Base-by-base conservation (phyloP, 2,329 filamentous ascomycete genomes). In the Exophiala oligosperma region DNA sequence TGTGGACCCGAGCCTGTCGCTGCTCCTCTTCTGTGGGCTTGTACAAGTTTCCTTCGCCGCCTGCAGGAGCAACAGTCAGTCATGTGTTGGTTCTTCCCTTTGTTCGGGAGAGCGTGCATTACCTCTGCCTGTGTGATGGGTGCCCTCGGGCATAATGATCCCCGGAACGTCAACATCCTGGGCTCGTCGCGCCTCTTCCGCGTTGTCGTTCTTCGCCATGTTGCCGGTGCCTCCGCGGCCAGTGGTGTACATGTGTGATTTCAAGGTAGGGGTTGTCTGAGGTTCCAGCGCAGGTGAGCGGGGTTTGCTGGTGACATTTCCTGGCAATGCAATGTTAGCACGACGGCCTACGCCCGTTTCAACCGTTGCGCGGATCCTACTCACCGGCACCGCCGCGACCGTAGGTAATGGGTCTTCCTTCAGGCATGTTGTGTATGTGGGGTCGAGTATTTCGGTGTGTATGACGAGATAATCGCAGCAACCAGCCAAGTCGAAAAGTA, bases 141-240 rank as follows among this genome's bases (percentile, higher is more conserved):
- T 69, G 12, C 68, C 70, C 59, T 77, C 73, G 21, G 75, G 68
- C 41, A 76, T 70, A n/a, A 56, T 60, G 17, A 68, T 61, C 12
- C 51, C 60, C 23, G 71, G 70, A 6, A 85, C 84, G 59, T 87
- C 85, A 60, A 97, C 90, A 68, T 97, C 92, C 74, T 97, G 93
- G 43, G 86, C 86, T 54, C 85, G 81, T 63, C 92, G 88, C 37
- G 92, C 91, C 71, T 90, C 70, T 62, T 83, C 80, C 7, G 84
- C 81, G 62, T 77, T 85, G 43, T 80, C 88, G 62, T 84, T 85
- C 70, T 88, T 87, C 49, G 89, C 86, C 88, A 96, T 96, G 78
- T 96, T 96, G 60, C 92, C 92, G 3, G 84, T 87, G 61, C 92
- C 92, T 56, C 92, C 92, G 52, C 92, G 89, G 56, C 92, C 92